Base-by-base conservation (phyloP, 768 basidiomycete genomes). In the Tricholoma furcatifolium region DNA sequence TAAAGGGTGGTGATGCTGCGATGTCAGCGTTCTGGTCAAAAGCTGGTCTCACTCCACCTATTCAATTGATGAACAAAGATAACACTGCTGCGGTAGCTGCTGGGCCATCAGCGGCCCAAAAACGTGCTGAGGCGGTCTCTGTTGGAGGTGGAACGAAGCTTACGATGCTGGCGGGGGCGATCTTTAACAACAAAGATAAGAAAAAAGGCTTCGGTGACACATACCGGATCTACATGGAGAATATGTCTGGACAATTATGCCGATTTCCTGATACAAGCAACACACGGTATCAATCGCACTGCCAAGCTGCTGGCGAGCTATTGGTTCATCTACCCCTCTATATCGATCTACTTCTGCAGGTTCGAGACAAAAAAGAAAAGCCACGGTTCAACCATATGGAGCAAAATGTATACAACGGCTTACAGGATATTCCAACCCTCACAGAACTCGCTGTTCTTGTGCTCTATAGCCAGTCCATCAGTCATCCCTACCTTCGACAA, bases 181-280 rank as follows among this genome's bases (percentile, higher is more conserved):
- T 74, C 14, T 66, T 74, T 44, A 61, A 65, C 34, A 53, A 74
- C 62, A 70, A 71, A 55, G 68, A 70, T 35, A 61, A 70, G 39
- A 74, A 70, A 53, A 69, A 69, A 43, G 73, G 74, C 23, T 59
- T 67, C 14, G 63, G 67, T 12, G 71, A 73, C 35, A 47, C 51
- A 0, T 60, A 49, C 40, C 24, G 21, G 3, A 53, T 55, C 27
- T 69, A 43, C 43, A 60, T 69, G 32, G 57, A 62, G n/a, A n/a
- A 48, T 5, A 11, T 47, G 18, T 18, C 63, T 4, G 66, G 64
- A 9, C 48, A 41, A n/a, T 17, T 30, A 10, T 3, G 63, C n/a
- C 43, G 24, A 20, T 73, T 67, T 53, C 71, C 72, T 0, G 69
- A 72, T 45, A 72, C 71, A 2, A 66, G 57, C 49, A 72, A 69